These are phyloP conservation scores for Hemisphaericaspora xylofermentans DNA, from an alignment of 1,139 yeast genomes.

Conservation along the genomic window DNA sequence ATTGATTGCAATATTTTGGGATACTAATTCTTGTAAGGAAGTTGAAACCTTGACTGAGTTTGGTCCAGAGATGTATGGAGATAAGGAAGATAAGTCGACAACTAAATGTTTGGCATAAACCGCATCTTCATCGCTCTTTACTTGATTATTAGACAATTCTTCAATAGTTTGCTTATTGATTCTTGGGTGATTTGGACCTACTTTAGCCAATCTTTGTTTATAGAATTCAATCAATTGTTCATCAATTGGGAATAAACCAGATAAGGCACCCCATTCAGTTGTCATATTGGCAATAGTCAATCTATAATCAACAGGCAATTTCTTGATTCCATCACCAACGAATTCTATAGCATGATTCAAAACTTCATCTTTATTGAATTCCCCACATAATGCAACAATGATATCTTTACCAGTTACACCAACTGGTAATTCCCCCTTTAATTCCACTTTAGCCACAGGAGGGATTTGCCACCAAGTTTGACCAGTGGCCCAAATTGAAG, in stretches of 20 bases:
- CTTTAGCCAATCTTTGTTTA: constrained; percentile 57
- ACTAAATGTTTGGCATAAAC: constrained; percentile 82
- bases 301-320: constrained; percentile 83
- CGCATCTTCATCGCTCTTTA: constrained; percentile 72
- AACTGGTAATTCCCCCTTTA: constrained; percentile 73
- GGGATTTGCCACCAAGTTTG: constrained; percentile 99
- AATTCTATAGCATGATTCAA: constrained; percentile 97
- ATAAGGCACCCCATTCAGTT: constrained; percentile 99
- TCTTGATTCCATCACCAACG: constrained; percentile 78
- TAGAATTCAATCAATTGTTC: constrained; percentile 75
- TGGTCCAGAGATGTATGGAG: constrained; percentile 96
- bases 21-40: constrained; percentile 71
- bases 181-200: constrained; percentile 86
- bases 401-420: constrained; percentile 97
- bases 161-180: constrained; percentile 62
- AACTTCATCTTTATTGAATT: constrained; percentile 93
- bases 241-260: constrained; percentile 96
- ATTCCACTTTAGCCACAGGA: constrained; percentile 93
- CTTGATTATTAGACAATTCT: constrained; percentile 42
- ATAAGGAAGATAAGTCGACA: constrained; percentile 75
- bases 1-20: constrained; percentile 72
- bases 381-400: constrained; percentile 92
- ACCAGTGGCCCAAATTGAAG: constrained; percentile 99
- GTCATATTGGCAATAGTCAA: constrained; percentile 98
- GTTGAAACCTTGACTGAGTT: constrained; percentile 91